Percentiles rank a stretch among this genome's conserved stretches.
Conservation (phyloP, 345 rosid genomes). For the Salix arbutifolia region DNA sequence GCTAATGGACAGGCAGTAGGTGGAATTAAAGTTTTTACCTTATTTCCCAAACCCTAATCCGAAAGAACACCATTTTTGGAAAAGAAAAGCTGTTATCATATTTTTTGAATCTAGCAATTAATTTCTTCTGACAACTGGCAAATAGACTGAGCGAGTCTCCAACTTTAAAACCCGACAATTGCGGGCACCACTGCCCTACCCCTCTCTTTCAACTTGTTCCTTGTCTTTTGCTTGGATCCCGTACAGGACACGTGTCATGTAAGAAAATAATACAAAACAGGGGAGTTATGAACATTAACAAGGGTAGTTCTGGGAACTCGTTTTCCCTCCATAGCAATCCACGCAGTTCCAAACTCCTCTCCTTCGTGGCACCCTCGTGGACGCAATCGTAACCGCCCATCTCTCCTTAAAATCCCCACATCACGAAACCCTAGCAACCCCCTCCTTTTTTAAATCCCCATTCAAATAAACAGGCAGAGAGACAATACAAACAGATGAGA, state of each 20-base stretch:
- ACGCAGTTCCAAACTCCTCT: constrained; percentile 26
- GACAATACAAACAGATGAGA: background rate
- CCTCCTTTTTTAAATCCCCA: constrained; percentile 25
- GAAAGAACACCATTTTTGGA: too few species aligned
- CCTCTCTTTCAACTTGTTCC: constrained; percentile 34
- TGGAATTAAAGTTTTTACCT: too few species aligned
- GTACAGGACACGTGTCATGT: constrained; percentile 2
- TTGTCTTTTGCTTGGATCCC: constrained; percentile 15
- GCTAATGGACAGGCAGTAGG: too few species aligned
- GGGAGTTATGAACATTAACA: too few species aligned
- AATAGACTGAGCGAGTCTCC: constrained; percentile 16
- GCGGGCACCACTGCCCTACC: constrained; percentile 30
- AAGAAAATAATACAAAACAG: background rate
- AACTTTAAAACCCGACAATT: constrained; percentile 24
- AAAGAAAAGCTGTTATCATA: too few species aligned
- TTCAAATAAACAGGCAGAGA: background rate
- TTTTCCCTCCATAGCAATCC: background rate
- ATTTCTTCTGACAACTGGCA: constrained; percentile 25
- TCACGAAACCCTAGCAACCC: background rate
- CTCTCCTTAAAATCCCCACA: constrained; percentile 16
- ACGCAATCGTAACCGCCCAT: constrained; percentile 58
- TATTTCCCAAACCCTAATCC: too few species aligned
- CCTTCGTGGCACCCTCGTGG: constrained; percentile 22
- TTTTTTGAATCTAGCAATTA: too few species aligned
- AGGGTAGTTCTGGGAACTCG: constrained; percentile 28